Percentiles rank a stretch among this genome's conserved stretches.
Evolutionary conservation across 306 rosid genomes (phyloP).

Genomic region (Cicer yamashitae): DNA sequence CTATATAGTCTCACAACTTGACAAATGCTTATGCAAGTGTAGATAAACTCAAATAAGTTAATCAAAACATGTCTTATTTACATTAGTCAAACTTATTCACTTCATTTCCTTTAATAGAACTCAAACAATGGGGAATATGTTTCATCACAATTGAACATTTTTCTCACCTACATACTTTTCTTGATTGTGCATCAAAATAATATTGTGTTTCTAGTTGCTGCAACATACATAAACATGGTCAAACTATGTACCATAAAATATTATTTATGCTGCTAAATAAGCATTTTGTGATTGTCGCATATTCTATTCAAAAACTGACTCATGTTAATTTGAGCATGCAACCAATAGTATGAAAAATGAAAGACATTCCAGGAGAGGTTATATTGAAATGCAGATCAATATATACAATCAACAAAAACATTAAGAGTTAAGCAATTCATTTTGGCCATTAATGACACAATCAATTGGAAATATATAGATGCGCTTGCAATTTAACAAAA

Average conservation of each 20-base stretch:
- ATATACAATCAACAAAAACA: not conserved
- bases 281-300: constrained; percentile 15
- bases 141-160: constrained; percentile 1
- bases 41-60: no score
- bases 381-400: not conserved
- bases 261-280: constrained; percentile 25
- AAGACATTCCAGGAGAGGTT: not conserved
- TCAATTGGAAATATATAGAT: not conserved
- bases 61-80: no score
- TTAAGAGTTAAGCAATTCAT: constrained; percentile 2
- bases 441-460: constrained; percentile 1
- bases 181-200: constrained; percentile 72
- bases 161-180: constrained; percentile 87
- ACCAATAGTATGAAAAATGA: not conserved
- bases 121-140: constrained; percentile 8
- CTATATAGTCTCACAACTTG: no score
- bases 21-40: no score
- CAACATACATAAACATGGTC: constrained; percentile 41
- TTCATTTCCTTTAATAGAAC: not conserved
- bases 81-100: not conserved
- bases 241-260: constrained; percentile 29
- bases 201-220: constrained; percentile 96
- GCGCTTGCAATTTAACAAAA: constrained; percentile 62
- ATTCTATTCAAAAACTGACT: constrained; percentile 19
- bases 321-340: not conserved